A percentile compares a stretch with the other conserved stretches of the same genome.
phyloP scores from a whole-genome alignment of 495 filamentous ascomycete genomes.

The Aspergillus kassunensis region DNA sequence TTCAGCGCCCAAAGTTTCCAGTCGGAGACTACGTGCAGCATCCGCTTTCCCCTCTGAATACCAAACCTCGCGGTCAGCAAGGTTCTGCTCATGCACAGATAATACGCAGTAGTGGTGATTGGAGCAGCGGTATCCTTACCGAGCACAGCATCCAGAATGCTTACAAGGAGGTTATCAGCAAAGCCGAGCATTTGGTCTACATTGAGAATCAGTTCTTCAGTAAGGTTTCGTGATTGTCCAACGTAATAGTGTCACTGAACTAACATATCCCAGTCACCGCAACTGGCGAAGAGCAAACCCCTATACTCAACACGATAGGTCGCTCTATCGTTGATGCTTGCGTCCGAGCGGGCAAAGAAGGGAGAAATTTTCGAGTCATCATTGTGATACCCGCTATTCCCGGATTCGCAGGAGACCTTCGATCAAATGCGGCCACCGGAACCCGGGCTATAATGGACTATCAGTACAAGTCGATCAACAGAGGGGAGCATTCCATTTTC shows the following conservation, averaged over 20 bases:
- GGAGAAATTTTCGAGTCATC: conserved; percentile 86
- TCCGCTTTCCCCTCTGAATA: conserved; percentile 59
- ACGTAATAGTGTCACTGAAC: conserved; percentile 5
- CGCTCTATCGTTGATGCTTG: conserved; percentile 86
- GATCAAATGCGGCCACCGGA: conserved; percentile 75
- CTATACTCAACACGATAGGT: conserved; percentile 84
- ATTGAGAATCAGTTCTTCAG: conserved; percentile 98
- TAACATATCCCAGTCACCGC: conserved; percentile 61
- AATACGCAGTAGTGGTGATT: conserved; percentile 82
- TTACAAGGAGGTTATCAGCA: conserved; percentile 77
- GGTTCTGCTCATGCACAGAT: conserved; percentile 80
- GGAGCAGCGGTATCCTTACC: conserved; percentile 88
- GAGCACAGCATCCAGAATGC: conserved; percentile 94
- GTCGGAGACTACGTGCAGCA: conserved; percentile 84
- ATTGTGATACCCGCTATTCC: conserved; percentile 86
- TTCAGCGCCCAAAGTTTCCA: conserved; percentile 80
- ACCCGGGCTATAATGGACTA: conserved; percentile 98
- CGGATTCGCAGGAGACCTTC: conserved; percentile 87
- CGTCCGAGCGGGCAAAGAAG: conserved; percentile 74
- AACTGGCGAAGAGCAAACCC: conserved; percentile 79
- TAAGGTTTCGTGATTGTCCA: conserved; percentile 19
- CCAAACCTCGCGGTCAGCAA: conserved; percentile 50
- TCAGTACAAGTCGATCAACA: conserved; percentile 92
- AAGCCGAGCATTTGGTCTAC: conserved; percentile 87
- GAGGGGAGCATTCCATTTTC: conserved; percentile 86